Evolutionary conservation across 495 filamentous ascomycete genomes (phyloP).

Genomic region (Chaetomidium leptoderma): DNA sequence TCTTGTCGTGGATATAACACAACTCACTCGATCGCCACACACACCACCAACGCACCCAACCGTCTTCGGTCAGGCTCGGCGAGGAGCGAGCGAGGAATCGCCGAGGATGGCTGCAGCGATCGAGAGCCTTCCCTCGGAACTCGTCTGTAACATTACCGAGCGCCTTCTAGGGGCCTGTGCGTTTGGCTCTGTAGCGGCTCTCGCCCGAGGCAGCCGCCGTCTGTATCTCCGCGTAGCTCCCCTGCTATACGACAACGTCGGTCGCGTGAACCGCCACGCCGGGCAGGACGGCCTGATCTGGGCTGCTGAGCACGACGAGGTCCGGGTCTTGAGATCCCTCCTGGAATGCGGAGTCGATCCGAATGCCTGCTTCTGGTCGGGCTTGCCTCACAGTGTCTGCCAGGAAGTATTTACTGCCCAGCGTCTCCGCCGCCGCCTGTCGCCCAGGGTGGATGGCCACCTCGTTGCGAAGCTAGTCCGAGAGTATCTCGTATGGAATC

Average conservation of each 20-base stretch:
- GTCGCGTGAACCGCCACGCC: background rate
- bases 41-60: too few relatives aligned
- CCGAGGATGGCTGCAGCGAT: background rate
- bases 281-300: background rate
- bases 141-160: background rate
- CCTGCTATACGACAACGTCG: background rate
- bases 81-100: too few relatives aligned
- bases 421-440: background rate
- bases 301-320: background rate
- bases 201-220: background rate
- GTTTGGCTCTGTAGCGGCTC: background rate
- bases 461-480: background rate
- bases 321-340: background rate
- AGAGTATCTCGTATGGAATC: background rate
- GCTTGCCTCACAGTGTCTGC: background rate
- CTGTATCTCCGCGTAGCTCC: background rate
- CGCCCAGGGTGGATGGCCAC: background rate
- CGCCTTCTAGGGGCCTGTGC: background rate
- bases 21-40: too few relatives aligned
- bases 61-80: too few relatives aligned
- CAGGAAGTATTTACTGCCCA: slow-evolving; percentile 1
- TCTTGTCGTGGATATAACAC: too few relatives aligned
- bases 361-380: background rate
- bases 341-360: background rate
- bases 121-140: background rate